These are phyloP conservation scores for Phytophthora kernoviae DNA, from an alignment of 352 stramenopile genomes.

Conservation along the genomic window DNA sequence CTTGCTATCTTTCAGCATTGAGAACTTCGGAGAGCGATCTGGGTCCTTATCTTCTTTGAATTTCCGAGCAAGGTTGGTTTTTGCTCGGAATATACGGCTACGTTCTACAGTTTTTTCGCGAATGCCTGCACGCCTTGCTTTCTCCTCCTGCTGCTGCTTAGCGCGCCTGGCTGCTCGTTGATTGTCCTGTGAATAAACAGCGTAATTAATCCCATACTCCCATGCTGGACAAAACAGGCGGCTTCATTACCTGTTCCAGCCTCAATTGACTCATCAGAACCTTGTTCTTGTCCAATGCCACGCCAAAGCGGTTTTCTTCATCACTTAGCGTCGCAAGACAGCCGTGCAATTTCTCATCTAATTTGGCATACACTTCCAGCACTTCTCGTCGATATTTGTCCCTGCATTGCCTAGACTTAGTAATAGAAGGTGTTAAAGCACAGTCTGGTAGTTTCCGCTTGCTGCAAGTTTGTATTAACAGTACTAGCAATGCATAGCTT, in stretches of 20 bases:
- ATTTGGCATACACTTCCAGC: constrained; percentile 9
- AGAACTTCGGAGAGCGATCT: neutral
- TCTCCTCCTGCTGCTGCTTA: constrained; percentile 25
- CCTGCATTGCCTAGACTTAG: constrained; percentile 21
- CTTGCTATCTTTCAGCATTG: neutral
- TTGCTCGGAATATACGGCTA: constrained; percentile 20
- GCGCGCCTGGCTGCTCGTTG: constrained; percentile 25
- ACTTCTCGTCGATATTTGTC: constrained; percentile 29
- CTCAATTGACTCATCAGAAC: constrained; percentile 7
- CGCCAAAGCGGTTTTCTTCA: constrained; percentile 2
- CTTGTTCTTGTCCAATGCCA: constrained; percentile 3
- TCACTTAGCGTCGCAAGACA: constrained; percentile 10
- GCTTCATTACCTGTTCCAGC: constrained; percentile 30
- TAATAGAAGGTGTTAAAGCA: neutral
- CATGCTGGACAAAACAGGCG: too few species aligned
- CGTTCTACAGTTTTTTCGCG: constrained; percentile 33
- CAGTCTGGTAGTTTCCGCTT: neutral
- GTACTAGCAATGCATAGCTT: neutral
- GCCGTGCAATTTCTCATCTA: constrained; percentile 13
- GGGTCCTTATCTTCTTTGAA: neutral
- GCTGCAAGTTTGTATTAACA: neutral
- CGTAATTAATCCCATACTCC: too few species aligned
- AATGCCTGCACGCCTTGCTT: constrained; percentile 23
- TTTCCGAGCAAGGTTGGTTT: constrained; percentile 11
- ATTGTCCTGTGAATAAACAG: constrained; percentile 23